phyloP scores from a whole-genome alignment of 371 early-diverging fungal genomes.

The Mucor racemosus region DNA sequence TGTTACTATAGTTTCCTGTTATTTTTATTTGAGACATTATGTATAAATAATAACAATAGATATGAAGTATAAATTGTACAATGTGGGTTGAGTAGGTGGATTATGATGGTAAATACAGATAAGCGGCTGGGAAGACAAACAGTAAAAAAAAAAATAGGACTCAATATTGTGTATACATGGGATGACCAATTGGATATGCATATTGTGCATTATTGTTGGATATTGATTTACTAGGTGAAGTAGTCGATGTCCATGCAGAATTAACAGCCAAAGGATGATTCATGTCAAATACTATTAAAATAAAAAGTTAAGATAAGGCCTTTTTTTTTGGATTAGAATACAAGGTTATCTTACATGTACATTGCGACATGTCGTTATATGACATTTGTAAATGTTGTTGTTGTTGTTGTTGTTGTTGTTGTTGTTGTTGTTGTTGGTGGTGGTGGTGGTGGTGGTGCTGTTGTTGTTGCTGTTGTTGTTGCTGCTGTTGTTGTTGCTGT shows the following conservation, averaged over 20 bases:
- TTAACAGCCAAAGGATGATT: neutral
- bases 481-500: neutral
- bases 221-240: neutral
- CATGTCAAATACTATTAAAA: neutral
- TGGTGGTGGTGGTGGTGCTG: no score
- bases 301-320: neutral
- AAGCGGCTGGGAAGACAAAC: neutral
- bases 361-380: neutral
- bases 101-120: neutral
- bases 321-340: neutral
- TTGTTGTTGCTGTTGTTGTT: neutral
- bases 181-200: slow-evolving; percentile 7
- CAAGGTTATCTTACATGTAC: neutral
- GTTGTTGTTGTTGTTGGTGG: neutral
- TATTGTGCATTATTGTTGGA: neutral
- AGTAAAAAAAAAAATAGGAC: neutral
- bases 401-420: neutral
- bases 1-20: no score
- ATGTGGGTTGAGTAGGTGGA: neutral
- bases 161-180: neutral
- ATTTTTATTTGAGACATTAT: no score
- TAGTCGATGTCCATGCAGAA: neutral
- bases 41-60: no score
- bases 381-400: neutral
- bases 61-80: neutral